These are phyloP conservation scores for Cercospora sp. DNA, from an alignment of 2,329 filamentous ascomycete species.

Conservation along the genomic window DNA sequence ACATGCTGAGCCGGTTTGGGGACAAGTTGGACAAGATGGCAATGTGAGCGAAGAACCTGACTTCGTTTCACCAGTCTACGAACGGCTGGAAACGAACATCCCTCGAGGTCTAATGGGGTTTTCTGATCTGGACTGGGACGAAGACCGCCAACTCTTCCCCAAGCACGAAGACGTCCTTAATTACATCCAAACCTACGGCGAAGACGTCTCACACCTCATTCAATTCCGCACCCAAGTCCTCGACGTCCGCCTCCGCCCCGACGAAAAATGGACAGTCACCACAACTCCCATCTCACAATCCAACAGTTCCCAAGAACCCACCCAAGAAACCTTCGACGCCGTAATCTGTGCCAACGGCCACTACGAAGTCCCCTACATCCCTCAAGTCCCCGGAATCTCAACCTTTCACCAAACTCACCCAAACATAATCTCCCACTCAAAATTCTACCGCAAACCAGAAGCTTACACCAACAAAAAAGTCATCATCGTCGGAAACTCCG, in stretches of 20 bases:
- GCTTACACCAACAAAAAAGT: slow-evolving; percentile 68
- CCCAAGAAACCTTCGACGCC: slow-evolving; percentile 55
- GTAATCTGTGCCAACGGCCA: slow-evolving; percentile 52
- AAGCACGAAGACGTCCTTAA: slow-evolving; percentile 66
- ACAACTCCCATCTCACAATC: slow-evolving; percentile 39
- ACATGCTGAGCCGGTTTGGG: slow-evolving; percentile 63
- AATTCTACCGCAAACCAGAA: slow-evolving; percentile 70
- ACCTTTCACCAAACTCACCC: slow-evolving; percentile 45
- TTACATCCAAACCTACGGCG: slow-evolving; percentile 72
- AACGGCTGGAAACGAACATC: slow-evolving; percentile 82
- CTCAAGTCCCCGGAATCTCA: slow-evolving; percentile 43
- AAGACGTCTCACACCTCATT: slow-evolving; percentile 66
- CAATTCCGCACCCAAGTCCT: slow-evolving; percentile 69
- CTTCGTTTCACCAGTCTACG: slow-evolving; percentile 84
- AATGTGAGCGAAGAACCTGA: slow-evolving; percentile 47
- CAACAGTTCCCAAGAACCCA: slow-evolving; percentile 33
- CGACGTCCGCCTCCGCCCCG: slow-evolving; percentile 49
- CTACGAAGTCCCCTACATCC: slow-evolving; percentile 50
- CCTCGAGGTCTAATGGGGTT: slow-evolving; percentile 72
- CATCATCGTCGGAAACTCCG: slow-evolving; percentile 78
- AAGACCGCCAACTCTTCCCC: slow-evolving; percentile 70
- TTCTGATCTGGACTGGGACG: slow-evolving; percentile 58
- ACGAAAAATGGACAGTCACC: slow-evolving; percentile 59
- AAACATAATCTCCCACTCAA: slow-evolving; percentile 58
- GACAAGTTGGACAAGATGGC: slow-evolving; percentile 22